Conservation (phyloP, 257 asterid genomes). For the Plantago elongata region DNA sequence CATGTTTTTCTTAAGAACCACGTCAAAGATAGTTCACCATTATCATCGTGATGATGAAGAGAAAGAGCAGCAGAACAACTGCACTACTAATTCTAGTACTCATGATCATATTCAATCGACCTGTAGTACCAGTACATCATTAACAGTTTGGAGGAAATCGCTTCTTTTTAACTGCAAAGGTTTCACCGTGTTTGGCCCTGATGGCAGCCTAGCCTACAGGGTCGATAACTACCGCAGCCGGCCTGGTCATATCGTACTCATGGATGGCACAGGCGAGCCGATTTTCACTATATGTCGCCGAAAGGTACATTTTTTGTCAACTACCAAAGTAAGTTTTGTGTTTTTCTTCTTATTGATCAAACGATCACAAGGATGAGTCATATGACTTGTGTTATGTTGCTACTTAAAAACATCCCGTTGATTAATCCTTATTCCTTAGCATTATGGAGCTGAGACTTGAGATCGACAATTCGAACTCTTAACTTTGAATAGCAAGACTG, state of each 20-base stretch:
- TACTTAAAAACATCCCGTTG: no score
- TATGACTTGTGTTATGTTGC: no score
- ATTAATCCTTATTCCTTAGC: no score
- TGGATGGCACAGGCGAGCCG: constrained; percentile 69
- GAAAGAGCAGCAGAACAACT: not conserved
- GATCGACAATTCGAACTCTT: no score
- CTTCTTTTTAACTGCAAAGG: constrained; percentile 61
- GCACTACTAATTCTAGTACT: not conserved
- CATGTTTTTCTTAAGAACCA: constrained; percentile 44
- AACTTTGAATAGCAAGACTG: no score
- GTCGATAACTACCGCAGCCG: constrained; percentile 60
- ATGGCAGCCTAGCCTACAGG: constrained; percentile 56
- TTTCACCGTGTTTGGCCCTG: constrained; percentile 60
- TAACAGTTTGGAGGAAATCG: constrained; percentile 85
- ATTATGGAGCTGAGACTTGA: no score
- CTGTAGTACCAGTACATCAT: constrained; percentile 19
- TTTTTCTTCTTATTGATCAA: no score
- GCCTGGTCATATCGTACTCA: constrained; percentile 42
- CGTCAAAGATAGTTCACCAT: constrained; percentile 40
- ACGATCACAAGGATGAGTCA: no score
- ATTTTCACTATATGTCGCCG: constrained; percentile 53
- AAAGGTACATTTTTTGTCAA: constrained; percentile 32
- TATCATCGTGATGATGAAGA: constrained; percentile 18
- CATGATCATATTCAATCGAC: not conserved
- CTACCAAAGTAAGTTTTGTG: no score